phyloP scores from a whole-genome alignment of 345 rosid genomes.

The Eucalyptus pauciflora region DNA sequence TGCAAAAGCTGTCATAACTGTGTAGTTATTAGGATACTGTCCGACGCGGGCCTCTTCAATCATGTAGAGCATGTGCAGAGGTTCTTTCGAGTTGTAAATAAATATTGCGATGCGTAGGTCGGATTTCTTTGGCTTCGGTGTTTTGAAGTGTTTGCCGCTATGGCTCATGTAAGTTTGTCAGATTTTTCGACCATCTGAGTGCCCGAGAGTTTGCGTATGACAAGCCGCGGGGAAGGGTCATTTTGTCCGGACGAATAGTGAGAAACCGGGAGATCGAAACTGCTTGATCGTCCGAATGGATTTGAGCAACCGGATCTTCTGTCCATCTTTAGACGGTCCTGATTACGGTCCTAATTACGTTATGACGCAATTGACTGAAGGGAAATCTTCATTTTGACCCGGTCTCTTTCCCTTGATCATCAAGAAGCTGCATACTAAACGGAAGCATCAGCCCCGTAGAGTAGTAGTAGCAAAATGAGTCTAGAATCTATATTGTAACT shows the following conservation, averaged over 20 bases:
- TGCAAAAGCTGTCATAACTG: not conserved
- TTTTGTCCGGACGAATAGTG: not conserved
- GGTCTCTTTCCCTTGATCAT: not conserved
- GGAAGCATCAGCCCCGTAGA: not conserved
- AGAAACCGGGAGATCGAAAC: not conserved
- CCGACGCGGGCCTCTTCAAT: accelerated
- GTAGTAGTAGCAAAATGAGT: not conserved
- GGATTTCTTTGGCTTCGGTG: not conserved
- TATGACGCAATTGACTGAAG: not conserved
- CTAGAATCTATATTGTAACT: not conserved
- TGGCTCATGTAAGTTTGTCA: not conserved
- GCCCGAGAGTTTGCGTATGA: not conserved
- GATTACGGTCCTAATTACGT: not conserved
- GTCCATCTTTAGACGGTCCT: not conserved
- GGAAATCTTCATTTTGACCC: not conserved
- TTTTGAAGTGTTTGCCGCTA: not conserved
- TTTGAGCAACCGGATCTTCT: not conserved
- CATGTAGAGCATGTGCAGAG: not conserved
- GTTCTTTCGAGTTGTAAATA: not conserved
- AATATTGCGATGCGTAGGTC: not conserved
- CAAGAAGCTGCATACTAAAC: not conserved
- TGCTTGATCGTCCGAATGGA: not conserved
- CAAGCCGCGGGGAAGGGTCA: not conserved
- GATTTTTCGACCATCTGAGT: not conserved
- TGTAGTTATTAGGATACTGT: not conserved